phyloP scores from a whole-genome alignment of 2,329 filamentous ascomycete genomes.

The Xylariomycetidae sp. region DNA sequence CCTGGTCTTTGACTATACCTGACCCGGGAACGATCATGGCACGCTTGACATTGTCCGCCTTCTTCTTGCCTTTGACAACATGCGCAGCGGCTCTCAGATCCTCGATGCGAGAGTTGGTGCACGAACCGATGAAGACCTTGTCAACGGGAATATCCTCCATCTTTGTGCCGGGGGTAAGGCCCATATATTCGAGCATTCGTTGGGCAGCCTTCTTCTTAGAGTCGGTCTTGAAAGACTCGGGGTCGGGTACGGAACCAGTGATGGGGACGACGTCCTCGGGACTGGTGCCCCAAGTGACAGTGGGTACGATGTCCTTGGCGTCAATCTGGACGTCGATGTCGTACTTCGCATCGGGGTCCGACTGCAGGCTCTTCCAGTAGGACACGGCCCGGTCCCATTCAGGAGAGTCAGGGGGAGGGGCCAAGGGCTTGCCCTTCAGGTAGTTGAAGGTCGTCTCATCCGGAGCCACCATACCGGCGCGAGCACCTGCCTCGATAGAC shows the following conservation, averaged over 20 bases:
- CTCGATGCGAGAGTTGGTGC: constrained; percentile 95
- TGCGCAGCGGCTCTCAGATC: constrained; percentile 83
- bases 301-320: constrained; percentile 87
- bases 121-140: constrained; percentile 97
- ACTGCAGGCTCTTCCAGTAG: constrained; percentile 83
- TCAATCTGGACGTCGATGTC: constrained; percentile 87
- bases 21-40: constrained; percentile 97
- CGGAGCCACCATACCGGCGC: constrained; percentile 94
- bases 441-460: constrained; percentile 94
- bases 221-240: constrained; percentile 76
- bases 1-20: constrained; percentile 86
- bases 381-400: constrained; percentile 85
- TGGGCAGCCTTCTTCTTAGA: constrained; percentile 74
- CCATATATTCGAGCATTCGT: constrained; percentile 93
- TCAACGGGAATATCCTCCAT: constrained; percentile 91
- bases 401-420: constrained; percentile 73
- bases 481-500: constrained; percentile 93
- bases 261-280: constrained; percentile 96
- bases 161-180: constrained; percentile 73
- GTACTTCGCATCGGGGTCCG: constrained; percentile 82
- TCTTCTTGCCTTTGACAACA: constrained; percentile 79
- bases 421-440: constrained; percentile 83
- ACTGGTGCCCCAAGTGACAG: constrained; percentile 93
- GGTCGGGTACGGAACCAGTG: constrained; percentile 81
- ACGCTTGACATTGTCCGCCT: constrained; percentile 83